Conservation (phyloP, 257 asterid species). For the Primulina huaijiensis region DNA sequence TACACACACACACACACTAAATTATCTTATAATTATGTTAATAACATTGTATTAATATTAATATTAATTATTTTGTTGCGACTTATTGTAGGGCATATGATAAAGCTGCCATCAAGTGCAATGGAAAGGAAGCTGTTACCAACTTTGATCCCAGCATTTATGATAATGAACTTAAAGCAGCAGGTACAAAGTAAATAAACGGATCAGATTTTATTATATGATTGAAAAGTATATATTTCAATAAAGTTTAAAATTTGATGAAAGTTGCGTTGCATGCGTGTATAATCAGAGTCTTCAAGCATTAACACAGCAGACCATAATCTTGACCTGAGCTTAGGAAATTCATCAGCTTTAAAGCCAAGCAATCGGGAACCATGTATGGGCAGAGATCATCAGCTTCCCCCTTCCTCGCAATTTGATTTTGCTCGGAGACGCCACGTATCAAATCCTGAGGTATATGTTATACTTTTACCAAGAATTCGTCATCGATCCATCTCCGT, state of each 20-base stretch:
- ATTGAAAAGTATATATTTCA: too few species aligned
- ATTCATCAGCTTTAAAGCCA: conserved; percentile 38
- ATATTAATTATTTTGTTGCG: neutral
- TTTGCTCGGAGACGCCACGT: conserved; percentile 52
- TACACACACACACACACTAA: too few species aligned
- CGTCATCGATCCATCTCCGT: neutral
- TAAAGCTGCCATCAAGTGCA: conserved; percentile 93
- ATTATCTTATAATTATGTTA: too few species aligned
- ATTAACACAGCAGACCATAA: conserved; percentile 51
- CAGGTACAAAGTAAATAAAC: conserved; percentile 33
- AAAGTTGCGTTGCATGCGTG: neutral
- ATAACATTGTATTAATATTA: too few species aligned
- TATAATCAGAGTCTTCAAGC: conserved; percentile 40
- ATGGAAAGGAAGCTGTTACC: conserved; percentile 96
- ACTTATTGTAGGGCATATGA: conserved; percentile 71
- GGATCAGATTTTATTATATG: too few species aligned
- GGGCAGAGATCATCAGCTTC: conserved; percentile 32
- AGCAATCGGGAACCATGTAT: conserved; percentile 21
- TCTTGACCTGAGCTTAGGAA: conserved; percentile 83
- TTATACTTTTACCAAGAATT: neutral
- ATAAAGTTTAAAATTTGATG: neutral
- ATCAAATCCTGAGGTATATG: conserved; percentile 47
- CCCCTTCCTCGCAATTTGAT: conserved; percentile 36
- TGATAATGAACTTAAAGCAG: conserved; percentile 69
- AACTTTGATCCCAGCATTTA: conserved; percentile 89